These are phyloP conservation scores for Periconia sp. DNA, from an alignment of 2,329 filamentous ascomycete species.

Conservation along the genomic window DNA sequence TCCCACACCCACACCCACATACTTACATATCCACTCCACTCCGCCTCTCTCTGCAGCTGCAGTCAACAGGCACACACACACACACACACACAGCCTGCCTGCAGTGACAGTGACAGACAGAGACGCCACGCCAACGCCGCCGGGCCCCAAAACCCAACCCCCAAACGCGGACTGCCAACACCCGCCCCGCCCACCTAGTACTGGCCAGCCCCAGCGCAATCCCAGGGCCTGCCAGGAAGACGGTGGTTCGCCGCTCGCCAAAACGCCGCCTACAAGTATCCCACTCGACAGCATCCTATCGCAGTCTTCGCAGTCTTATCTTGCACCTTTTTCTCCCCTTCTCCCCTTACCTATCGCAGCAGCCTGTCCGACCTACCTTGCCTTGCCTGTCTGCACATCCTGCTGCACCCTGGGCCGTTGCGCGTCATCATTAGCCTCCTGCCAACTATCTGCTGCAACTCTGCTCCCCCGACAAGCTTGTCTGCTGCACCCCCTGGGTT, in stretches of 20 bases:
- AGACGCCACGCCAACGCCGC: too few species aligned
- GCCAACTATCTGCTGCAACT: slow-evolving; percentile 11
- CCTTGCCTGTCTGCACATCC: slow-evolving; percentile 1
- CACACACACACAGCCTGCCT: too few species aligned
- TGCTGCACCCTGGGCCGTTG: slow-evolving; percentile 1
- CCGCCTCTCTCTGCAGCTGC: too few species aligned
- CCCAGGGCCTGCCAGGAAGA: background rate
- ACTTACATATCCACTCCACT: too few species aligned
- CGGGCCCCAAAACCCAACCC: background rate
- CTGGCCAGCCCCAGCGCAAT: background rate
- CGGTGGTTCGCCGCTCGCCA: background rate
- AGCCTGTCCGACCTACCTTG: background rate
- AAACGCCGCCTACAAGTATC: background rate
- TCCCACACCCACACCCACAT: too few species aligned
- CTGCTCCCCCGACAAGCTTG: slow-evolving; percentile 17
- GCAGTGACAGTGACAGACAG: background rate
- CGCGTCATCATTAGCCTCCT: slow-evolving; percentile 19
- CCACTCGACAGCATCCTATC: background rate
- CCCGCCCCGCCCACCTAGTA: slow-evolving; percentile 3
- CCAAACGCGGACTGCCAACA: slow-evolving; percentile 1
- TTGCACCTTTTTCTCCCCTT: background rate
- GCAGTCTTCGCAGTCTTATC: slow-evolving; percentile 1
- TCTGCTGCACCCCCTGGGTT: slow-evolving; percentile 21
- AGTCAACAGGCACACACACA: too few species aligned
- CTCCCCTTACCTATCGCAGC: background rate